Evolutionary conservation across 148 eudicot species (phyloP).

Genomic region (Agrostemma githago): DNA sequence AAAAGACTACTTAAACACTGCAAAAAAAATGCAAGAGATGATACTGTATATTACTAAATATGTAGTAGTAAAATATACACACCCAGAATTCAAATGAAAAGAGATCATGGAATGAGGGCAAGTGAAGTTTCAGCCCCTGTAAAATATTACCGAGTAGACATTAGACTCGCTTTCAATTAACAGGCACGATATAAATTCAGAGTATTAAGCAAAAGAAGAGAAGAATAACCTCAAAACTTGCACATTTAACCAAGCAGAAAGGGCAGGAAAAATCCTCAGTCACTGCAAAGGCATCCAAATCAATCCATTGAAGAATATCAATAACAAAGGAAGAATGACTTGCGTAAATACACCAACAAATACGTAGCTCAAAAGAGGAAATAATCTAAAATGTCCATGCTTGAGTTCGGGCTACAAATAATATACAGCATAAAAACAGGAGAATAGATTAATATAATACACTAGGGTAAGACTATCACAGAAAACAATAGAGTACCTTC

Average conservation of each 20-base stretch:
- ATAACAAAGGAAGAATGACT: neutral
- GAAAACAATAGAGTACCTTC: conserved; percentile 55
- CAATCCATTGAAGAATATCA: neutral
- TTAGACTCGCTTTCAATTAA: neutral
- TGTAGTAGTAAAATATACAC: conserved; percentile 28
- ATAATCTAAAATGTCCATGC: neutral
- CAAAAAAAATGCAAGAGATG: neutral
- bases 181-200: neutral
- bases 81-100: conserved; percentile 89
- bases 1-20: neutral
- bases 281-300: conserved; percentile 42
- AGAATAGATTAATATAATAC: neutral
- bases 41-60: neutral
- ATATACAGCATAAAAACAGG: neutral
- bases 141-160: conserved; percentile 4
- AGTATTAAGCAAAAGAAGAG: neutral
- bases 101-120: conserved; percentile 75
- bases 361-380: neutral
- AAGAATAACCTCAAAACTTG: conserved; percentile 67
- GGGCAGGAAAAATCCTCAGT: conserved; percentile 92
- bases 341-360: neutral
- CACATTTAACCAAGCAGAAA: conserved; percentile 88
- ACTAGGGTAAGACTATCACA: neutral
- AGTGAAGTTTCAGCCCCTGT: conserved; percentile 77
- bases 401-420: neutral